phyloP scores from a whole-genome alignment of 208 protist species.

The Lotmaria passim region DNA sequence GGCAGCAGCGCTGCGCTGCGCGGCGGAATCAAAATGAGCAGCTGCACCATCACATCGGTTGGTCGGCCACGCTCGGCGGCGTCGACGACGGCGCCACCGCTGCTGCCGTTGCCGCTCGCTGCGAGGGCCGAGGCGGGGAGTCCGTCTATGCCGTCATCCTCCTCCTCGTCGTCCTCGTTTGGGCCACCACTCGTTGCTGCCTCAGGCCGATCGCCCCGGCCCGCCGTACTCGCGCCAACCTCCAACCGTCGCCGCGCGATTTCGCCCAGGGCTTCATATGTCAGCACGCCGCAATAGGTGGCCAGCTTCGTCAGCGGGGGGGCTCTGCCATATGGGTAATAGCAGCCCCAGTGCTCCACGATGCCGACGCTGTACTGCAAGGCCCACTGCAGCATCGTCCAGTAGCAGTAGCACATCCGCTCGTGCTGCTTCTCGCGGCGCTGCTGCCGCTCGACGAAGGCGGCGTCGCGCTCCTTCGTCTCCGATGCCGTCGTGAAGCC shows the following conservation, averaged over 20 bases:
- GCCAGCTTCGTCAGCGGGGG: conserved; percentile 68
- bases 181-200: neutral
- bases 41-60: conserved; percentile 82
- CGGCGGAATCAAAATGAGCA: conserved; percentile 75
- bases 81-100: conserved; percentile 15
- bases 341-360: conserved; percentile 88
- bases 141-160: conserved; percentile 36
- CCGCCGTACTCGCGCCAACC: conserved; percentile 7
- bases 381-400: conserved; percentile 92
- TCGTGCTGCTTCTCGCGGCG: conserved; percentile 54
- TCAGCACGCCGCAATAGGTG: conserved; percentile 83
- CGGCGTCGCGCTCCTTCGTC: conserved; percentile 26
- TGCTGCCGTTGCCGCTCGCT: neutral
- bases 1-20: conserved; percentile 69
- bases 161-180: conserved; percentile 28
- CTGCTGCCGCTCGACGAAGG: conserved; percentile 45
- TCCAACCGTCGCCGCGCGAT: conserved; percentile 47
- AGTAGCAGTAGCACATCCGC: conserved; percentile 86
- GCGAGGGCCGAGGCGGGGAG: conserved; percentile 13
- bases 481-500: conserved; percentile 26
- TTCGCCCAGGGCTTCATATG: conserved; percentile 68
- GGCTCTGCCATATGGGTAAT: conserved; percentile 83
- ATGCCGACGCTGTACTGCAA: conserved; percentile 86
- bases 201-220: neutral
- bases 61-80: conserved; percentile 41